A percentile compares a stretch with the other conserved stretches of the same genome.
phyloP scores from a whole-genome alignment of 441 rosid genomes.

The California macrophylla region DNA sequence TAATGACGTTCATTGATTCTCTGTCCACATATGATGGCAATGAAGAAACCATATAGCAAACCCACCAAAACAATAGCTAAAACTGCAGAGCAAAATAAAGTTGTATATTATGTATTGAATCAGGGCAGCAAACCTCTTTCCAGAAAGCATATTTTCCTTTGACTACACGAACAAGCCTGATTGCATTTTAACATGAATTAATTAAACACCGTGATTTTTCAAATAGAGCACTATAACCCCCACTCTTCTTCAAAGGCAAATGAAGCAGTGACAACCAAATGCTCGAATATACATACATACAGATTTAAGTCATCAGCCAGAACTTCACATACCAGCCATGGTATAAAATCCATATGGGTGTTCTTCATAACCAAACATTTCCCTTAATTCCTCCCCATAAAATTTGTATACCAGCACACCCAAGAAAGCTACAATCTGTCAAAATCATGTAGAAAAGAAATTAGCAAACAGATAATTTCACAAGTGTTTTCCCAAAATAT shows the following conservation, averaged over 20 bases:
- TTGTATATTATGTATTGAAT: not conserved
- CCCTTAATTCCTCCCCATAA: conserved; percentile 89
- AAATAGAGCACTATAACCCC: not conserved
- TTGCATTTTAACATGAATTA: not conserved
- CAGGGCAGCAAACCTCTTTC: not conserved
- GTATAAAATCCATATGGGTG: conserved; percentile 97
- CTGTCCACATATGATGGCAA: conserved; percentile 98
- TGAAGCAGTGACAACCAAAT: not conserved
- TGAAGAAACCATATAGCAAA: conserved; percentile 91
- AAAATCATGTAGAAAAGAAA: conserved; percentile 14
- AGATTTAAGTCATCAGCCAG: not conserved
- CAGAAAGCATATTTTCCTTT: not conserved
- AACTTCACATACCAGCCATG: conserved; percentile 60
- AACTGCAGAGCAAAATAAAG: conserved; percentile 41
- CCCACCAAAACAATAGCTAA: conserved; percentile 94
- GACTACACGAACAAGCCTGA: not conserved
- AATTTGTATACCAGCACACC: conserved; percentile 92
- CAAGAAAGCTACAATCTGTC: conserved; percentile 86
- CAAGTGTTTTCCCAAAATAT: not conserved
- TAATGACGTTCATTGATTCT: conserved; percentile 93
- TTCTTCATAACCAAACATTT: conserved; percentile 97
- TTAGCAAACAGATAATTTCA: conserved; percentile 4
- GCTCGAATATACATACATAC: not conserved
- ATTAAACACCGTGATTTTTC: not conserved
- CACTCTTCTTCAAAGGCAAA: not conserved